Evolutionary conservation across 2,329 filamentous ascomycete species (phyloP).

Genomic region (Epichloe brachyelytri): DNA sequence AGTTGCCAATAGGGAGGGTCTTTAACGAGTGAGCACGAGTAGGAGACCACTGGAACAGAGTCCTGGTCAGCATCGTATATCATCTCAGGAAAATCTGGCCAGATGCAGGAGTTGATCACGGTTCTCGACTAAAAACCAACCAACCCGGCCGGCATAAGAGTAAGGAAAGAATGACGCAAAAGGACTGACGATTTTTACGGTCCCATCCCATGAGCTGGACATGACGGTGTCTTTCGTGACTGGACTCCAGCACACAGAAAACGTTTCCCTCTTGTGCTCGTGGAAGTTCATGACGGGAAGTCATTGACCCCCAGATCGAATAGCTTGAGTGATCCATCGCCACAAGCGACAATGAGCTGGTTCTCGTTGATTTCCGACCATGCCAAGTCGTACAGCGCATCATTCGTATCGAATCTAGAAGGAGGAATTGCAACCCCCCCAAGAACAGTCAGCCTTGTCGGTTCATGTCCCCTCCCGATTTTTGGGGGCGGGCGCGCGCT

Average conservation of each 20-base stretch:
- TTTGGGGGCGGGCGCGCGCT: no score
- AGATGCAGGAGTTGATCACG: no score
- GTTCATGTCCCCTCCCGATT: no score
- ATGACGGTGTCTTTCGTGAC: slow-evolving; percentile 83
- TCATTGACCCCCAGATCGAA: slow-evolving; percentile 73
- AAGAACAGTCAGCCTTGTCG: background rate
- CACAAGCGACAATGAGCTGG: slow-evolving; percentile 77
- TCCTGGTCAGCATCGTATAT: background rate
- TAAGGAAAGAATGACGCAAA: background rate
- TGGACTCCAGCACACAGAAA: slow-evolving; percentile 86
- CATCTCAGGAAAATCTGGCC: background rate
- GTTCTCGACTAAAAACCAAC: background rate
- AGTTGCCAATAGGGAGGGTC: slow-evolving; percentile 82
- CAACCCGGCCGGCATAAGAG: background rate
- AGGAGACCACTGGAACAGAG: slow-evolving; percentile 59
- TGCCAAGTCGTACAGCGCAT: slow-evolving; percentile 85
- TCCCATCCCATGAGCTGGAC: slow-evolving; percentile 91
- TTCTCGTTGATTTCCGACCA: slow-evolving; percentile 97
- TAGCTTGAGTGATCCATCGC: slow-evolving; percentile 88
- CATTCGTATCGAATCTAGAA: slow-evolving; percentile 83
- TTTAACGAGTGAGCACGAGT: slow-evolving; percentile 59
- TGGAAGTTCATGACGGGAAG: slow-evolving; percentile 83
- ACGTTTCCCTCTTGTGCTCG: slow-evolving; percentile 87
- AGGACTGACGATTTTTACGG: slow-evolving; percentile 62
- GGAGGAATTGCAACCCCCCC: slow-evolving; percentile 1